A percentile compares a stretch with the other conserved stretches of the same genome.
phyloP scores from a whole-genome alignment of 2,329 filamentous ascomycete species.

The Chrysoporthe deuterocubensis region DNA sequence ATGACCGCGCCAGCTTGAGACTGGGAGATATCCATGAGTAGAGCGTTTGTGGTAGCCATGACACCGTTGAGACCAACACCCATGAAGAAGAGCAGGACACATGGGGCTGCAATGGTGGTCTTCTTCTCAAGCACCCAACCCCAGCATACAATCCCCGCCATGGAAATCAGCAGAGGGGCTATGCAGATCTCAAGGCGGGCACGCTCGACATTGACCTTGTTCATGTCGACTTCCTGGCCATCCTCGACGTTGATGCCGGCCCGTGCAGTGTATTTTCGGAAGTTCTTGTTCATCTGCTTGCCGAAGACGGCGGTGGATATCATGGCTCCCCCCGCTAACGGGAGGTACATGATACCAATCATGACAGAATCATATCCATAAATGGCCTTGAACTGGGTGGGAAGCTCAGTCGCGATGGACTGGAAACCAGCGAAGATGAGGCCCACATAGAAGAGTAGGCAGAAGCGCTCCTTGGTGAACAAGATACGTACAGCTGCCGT shows the following conservation, averaged over 20 bases:
- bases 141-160: constrained; percentile 46
- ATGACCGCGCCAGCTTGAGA: constrained; percentile 15
- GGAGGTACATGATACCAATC: constrained; percentile 49
- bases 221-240: constrained; percentile 45
- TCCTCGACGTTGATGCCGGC: constrained; percentile 53
- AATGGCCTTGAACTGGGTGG: constrained; percentile 38
- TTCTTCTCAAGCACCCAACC: constrained; percentile 48
- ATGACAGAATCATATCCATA: constrained; percentile 43
- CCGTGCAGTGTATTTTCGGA: constrained; percentile 54
- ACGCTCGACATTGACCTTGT: constrained; percentile 43
- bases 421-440: constrained; percentile 42
- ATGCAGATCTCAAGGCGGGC: constrained; percentile 41
- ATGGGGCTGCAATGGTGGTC: constrained; percentile 44
- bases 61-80: constrained; percentile 34
- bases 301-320: constrained; percentile 46
- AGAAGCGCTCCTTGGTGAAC: constrained; percentile 42
- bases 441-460: constrained; percentile 40
- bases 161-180: constrained; percentile 48
- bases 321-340: constrained; percentile 43
- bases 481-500: constrained; percentile 39
- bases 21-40: constrained; percentile 22
- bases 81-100: constrained; percentile 45
- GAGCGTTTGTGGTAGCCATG: constrained; percentile 20
- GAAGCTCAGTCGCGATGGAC: constrained; percentile 39
- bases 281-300: constrained; percentile 64